phyloP scores from a whole-genome alignment of 192 early-diverging fungal species.

The Chytriomyces sp. region DNA sequence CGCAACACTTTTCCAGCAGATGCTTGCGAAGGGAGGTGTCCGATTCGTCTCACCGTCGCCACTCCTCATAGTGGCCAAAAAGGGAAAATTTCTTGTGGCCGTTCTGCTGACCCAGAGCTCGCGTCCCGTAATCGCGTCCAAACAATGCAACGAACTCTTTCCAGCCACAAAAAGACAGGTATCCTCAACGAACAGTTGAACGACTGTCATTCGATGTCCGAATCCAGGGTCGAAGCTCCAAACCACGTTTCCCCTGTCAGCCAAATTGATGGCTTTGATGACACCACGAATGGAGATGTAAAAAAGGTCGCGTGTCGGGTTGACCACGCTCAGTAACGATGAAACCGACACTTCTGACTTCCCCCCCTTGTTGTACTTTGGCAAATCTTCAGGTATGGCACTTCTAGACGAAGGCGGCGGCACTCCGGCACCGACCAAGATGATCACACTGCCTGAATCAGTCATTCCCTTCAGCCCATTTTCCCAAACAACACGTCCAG shows the following conservation, averaged over 20 bases:
- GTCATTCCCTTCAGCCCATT: constrained; percentile 21
- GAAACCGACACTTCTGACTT: too few species aligned
- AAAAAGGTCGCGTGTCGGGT: not conserved
- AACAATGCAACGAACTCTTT: not conserved
- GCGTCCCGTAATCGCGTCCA: not conserved
- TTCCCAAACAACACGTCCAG: constrained; percentile 3
- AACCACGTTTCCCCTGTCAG: not conserved
- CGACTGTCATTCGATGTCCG: not conserved
- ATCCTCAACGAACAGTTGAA: constrained; percentile 1
- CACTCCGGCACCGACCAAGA: not conserved
- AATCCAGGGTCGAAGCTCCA: constrained; percentile 4
- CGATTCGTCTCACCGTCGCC: not conserved
- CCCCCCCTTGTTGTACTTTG: too few species aligned
- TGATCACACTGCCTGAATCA: not conserved
- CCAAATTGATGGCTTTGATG: not conserved
- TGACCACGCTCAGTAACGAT: not conserved
- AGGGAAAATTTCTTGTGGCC: not conserved
- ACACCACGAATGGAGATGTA: not conserved
- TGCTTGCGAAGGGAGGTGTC: too few species aligned
- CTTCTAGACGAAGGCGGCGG: too few species aligned
- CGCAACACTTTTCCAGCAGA: too few species aligned
- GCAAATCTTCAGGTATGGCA: too few species aligned
- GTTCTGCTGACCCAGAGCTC: not conserved
- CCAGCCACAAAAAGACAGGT: not conserved
- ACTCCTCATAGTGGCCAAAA: not conserved